Evolutionary conservation across 768 basidiomycete genomes (phyloP), one percentile per base, ranked within the genome.

Genomic region (Kwoniella bestiolae): DNA sequence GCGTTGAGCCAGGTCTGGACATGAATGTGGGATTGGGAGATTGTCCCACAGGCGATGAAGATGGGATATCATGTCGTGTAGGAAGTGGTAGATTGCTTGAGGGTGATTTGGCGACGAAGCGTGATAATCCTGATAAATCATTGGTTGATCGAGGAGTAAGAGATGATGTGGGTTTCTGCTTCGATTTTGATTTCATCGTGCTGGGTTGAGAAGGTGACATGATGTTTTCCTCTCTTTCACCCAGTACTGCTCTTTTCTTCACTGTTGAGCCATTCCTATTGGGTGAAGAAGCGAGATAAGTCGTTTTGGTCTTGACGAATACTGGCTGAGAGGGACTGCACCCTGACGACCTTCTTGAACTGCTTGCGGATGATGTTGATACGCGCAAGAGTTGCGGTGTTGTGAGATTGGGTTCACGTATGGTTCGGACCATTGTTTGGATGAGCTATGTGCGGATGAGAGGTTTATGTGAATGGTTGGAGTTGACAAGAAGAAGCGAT

Each of bases 141-240:
- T 31, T 46, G 29, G 23, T 18, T 1, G 21, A 18, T 50, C 44
- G 56, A 38, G 60, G 60, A 8, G 47, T 61, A 0, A 38, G 6
- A 29, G 31, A 49, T 1, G 35, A 9, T 52, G 16, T 60, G 12
- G 31, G n/a, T 14, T 29, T 51, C 2, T 41, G 11, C 16, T 66
- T 66, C 35, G 56, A 21, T 28, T 56, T 29, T 29, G 56, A 41
- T 12, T 26, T 18, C 28, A 34, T 16, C 21, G 45, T 12, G 11
- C 18, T 25, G 6, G 38, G 45, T 2, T 44, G 35, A 18, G 52
- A 21, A 18, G 59, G 29, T 25, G 60, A 61, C 32, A 58, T 46
- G 32, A 62, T 47, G 44, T 67, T 66, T 23, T 70, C 69, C 12
- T 25, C 23, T 38, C 60, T 60, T 45, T 70, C 69, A 6, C 69